Evolutionary conservation across 768 basidiomycete species (phyloP).

Genomic region (Ramaria sp.): DNA sequence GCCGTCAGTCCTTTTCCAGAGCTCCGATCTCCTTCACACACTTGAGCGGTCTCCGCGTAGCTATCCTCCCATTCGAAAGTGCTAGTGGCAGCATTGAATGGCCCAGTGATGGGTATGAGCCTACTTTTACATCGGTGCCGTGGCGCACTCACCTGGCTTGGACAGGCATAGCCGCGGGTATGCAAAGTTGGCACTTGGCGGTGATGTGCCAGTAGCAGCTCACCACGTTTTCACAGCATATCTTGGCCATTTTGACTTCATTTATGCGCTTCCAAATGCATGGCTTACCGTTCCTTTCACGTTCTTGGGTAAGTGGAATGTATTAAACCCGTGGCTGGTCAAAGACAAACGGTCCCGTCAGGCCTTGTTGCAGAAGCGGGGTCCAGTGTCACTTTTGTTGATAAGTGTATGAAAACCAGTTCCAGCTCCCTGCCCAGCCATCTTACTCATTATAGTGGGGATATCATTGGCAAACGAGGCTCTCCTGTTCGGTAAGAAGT

Average conservation of each 20-base stretch:
- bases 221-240: slow-evolving; percentile 31
- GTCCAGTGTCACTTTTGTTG: slow-evolving; percentile 57
- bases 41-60: slow-evolving; percentile 22
- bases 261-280: slow-evolving; percentile 49
- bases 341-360: slow-evolving; percentile 17
- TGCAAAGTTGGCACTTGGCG: background rate
- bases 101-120: slow-evolving; percentile 60
- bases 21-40: background rate
- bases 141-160: background rate
- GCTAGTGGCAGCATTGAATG: slow-evolving; percentile 61
- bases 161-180: slow-evolving; percentile 58
- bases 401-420: slow-evolving; percentile 37
- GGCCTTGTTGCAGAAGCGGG: slow-evolving; percentile 62
- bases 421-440: background rate
- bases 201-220: background rate
- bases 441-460: slow-evolving; percentile 39
- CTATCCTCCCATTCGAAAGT: slow-evolving; percentile 61
- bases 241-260: slow-evolving; percentile 67
- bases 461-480: slow-evolving; percentile 61
- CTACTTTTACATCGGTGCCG: background rate
- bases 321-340: background rate
- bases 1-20: slow-evolving; percentile 35
- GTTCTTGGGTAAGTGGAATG: slow-evolving; percentile 37
- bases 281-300: slow-evolving; percentile 63
- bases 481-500: slow-evolving; percentile 59